phyloP scores from a whole-genome alignment of 140 eudicot genomes.

The Senecio squalidus region DNA sequence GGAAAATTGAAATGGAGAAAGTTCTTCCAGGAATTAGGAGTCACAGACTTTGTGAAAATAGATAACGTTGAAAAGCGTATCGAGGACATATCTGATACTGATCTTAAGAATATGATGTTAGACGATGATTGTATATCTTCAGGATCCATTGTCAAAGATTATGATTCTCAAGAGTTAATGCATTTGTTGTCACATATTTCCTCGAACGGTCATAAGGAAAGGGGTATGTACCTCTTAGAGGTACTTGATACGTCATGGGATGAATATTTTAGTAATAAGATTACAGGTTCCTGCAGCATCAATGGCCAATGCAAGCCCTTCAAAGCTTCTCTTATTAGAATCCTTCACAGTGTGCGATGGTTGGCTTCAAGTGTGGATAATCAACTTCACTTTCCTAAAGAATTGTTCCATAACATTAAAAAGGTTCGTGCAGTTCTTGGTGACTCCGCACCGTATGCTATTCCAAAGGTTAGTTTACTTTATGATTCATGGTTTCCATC shows the following conservation, averaged over 20 bases:
- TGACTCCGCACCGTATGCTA: constrained; percentile 63
- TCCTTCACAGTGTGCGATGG: constrained; percentile 52
- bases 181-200: constrained; percentile 44
- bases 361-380: constrained; percentile 58
- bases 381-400: constrained; percentile 60
- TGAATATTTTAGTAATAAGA: constrained; percentile 48
- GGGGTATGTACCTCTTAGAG: too few species aligned
- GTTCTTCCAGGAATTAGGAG: too few species aligned
- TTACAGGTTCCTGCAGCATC: too few species aligned
- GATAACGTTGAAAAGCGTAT: too few species aligned
- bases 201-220: constrained; percentile 38
- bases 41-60: constrained; percentile 68
- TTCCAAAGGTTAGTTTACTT: constrained; percentile 65
- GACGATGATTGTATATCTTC: too few species aligned
- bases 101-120: constrained; percentile 31
- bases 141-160: too few species aligned
- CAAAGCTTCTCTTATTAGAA: constrained; percentile 45
- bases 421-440: constrained; percentile 75
- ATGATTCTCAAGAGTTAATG: constrained; percentile 54
- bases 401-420: constrained; percentile 65
- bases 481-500: too few species aligned
- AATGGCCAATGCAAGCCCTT: constrained; percentile 38
- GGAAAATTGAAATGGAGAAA: constrained; percentile 58
- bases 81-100: constrained; percentile 29
- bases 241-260: constrained; percentile 79